Evolutionary conservation across 2,329 filamentous ascomycete genomes (phyloP).

Genomic region (Xylaria sp.): DNA sequence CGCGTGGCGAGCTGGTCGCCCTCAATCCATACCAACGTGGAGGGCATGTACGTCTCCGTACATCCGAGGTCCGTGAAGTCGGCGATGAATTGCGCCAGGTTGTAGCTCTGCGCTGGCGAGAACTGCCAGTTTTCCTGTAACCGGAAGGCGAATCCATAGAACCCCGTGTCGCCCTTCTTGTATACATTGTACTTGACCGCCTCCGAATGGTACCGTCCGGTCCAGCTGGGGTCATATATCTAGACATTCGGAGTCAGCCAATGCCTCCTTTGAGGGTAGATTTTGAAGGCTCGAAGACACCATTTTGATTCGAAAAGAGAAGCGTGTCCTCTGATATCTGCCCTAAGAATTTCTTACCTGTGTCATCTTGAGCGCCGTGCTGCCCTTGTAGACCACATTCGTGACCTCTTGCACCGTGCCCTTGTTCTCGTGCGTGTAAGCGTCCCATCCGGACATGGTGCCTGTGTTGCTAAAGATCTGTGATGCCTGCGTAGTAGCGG

Average conservation of each 20-base stretch:
- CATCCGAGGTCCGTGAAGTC: conserved; percentile 57
- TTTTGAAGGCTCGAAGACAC: no score
- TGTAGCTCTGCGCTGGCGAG: conserved; percentile 55
- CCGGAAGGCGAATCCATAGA: conserved; percentile 64
- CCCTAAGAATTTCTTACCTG: conserved; percentile 41
- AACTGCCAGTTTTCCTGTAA: conserved; percentile 59
- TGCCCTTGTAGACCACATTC: conserved; percentile 53
- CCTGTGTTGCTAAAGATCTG: conserved; percentile 56
- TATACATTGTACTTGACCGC: conserved; percentile 57
- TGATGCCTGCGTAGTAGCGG: conserved; percentile 47
- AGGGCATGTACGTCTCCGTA: conserved; percentile 59
- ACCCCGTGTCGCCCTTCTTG: conserved; percentile 56
- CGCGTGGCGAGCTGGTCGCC: conserved; percentile 57
- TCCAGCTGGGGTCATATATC: conserved; percentile 54
- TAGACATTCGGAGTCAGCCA: no score
- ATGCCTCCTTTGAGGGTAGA: no score
- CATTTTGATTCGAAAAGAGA: no score
- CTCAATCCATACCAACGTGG: conserved; percentile 59
- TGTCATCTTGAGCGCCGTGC: conserved; percentile 57
- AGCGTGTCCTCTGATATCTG: no score
- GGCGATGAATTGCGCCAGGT: conserved; percentile 63
- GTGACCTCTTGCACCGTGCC: conserved; percentile 56
- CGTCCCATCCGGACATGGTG: conserved; percentile 55
- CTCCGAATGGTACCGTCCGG: conserved; percentile 61
- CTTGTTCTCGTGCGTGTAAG: conserved; percentile 53